Evolutionary conservation across 164 flowering plant genomes (phyloP), one percentile per base, ranked within the genome.

Genomic region (Berberis thunbergii): DNA sequence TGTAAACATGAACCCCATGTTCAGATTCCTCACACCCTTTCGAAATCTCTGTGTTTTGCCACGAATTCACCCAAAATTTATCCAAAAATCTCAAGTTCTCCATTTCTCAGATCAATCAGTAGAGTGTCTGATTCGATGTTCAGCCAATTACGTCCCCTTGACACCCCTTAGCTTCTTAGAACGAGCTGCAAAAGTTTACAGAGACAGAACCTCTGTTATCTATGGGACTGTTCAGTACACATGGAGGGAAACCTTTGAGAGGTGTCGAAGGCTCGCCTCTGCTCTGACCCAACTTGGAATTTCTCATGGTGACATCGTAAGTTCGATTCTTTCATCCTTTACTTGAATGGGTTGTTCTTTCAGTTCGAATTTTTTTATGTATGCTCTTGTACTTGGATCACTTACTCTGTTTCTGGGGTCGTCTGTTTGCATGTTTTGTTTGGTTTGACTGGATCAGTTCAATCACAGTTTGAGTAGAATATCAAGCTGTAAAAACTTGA

Each of bases 121-220:
- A 78, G 81, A 78, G 74, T 84, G 85, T 63, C 64, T 77, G 3
- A 55, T 78, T 1, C 77, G 61, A 46, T 81, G 81, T 67, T 43
- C 81, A 0, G 86, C 86, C 2, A 84, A 82, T 42, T 70, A 77
- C 64, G 80, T 69, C 8, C 86, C 88, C 4, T 63, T 84, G 58
- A 43, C 88, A 55, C 86, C 86, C 1, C 72, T 80, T 41, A 76
- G 75, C 68, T 84, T 84, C 69, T 62, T 84, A 74, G 85, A 84
- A 72, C 56, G 91, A 74, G 61, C 87, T 0, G 82, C 83, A 0
- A 68, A 49, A 54, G 82, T 74, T 56, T 82, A 75, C 67, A 60
- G 76, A 39, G 80, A 83, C 44, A 67, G 77, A 49, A 60, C 59
- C 6, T 82, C 86, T 4, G 59, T 86, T 4, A 67, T 82, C 6